These are phyloP conservation scores for Actinomortierella ambigua DNA, from an alignment of 371 early-diverging fungal species.

Conservation along the genomic window DNA sequence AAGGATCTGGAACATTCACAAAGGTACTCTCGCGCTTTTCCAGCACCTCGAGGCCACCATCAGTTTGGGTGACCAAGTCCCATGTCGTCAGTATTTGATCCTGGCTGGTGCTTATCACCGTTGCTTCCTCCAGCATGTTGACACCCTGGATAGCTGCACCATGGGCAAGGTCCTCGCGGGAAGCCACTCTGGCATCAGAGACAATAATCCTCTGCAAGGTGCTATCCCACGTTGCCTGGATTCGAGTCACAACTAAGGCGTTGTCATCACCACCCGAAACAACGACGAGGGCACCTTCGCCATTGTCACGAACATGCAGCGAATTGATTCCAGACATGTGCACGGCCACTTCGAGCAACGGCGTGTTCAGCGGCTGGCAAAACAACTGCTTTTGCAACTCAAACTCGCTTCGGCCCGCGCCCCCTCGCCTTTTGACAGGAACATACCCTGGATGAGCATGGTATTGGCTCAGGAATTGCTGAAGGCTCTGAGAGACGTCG, in stretches of 20 bases:
- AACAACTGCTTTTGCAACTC: too few relatives aligned
- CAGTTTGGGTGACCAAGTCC: constrained; percentile 32
- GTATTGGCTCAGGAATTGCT: constrained; percentile 12
- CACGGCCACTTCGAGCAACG: constrained; percentile 41
- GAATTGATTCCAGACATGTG: constrained; percentile 66
- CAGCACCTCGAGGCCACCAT: constrained; percentile 25
- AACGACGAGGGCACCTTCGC: constrained; percentile 32
- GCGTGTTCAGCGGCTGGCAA: constrained; percentile 35
- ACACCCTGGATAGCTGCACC: constrained; percentile 64
- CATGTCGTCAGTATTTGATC: constrained; percentile 64
- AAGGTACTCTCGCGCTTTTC: constrained; percentile 47
- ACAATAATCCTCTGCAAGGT: constrained; percentile 15
- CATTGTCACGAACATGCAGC: constrained; percentile 43
- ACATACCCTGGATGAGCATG: constrained; percentile 1
- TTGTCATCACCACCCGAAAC: constrained; percentile 70
- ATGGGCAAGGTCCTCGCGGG: constrained; percentile 53
- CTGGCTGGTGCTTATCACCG: constrained; percentile 55
- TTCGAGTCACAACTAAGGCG: constrained; percentile 48
- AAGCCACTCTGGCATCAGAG: constrained; percentile 25
- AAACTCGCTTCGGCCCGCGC: too few relatives aligned
- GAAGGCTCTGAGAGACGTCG: constrained; percentile 52
- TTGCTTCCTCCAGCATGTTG: constrained; percentile 35
- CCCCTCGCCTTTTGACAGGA: too few relatives aligned
- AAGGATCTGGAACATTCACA: constrained; percentile 68
- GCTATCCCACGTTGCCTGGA: constrained; percentile 27